A percentile compares a stretch with the other conserved stretches of the same genome.
phyloP scores from a whole-genome alignment of 352 stramenopile genomes.

The Pilasporangium apinafurcum region DNA sequence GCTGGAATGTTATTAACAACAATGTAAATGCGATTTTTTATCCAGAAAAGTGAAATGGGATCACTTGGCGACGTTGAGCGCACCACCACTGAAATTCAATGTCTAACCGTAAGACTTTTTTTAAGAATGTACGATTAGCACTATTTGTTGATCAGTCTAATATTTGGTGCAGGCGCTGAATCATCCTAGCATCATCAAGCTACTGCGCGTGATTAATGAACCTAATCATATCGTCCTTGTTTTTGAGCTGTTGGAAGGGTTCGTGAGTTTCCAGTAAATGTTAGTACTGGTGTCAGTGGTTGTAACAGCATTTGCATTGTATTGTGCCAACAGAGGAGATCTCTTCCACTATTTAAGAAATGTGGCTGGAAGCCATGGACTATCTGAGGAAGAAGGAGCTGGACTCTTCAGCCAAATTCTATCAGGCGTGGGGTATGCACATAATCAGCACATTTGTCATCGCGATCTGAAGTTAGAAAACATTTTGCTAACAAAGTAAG shows the following conservation, averaged over 20 bases:
- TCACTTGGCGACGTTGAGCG: conserved; percentile 83
- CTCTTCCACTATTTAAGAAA: conserved; percentile 82
- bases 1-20: not conserved
- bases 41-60: conserved; percentile 81
- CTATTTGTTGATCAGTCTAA: not conserved
- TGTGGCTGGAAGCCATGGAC: conserved; percentile 26
- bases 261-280: not conserved
- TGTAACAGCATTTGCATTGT: not conserved
- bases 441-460: conserved; percentile 89
- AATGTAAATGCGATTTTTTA: not conserved
- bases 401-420: conserved; percentile 74
- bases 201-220: conserved; percentile 82
- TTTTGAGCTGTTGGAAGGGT: conserved; percentile 84
- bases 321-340: conserved; percentile 50
- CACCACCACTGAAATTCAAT: conserved; percentile 86
- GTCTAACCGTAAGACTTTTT: conserved; percentile 40
- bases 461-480: conserved; percentile 88
- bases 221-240: conserved; percentile 82
- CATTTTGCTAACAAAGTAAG: conserved; percentile 74
- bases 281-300: not conserved
- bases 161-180: conserved; percentile 53
- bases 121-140: not conserved
- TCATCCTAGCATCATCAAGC: conserved; percentile 86
- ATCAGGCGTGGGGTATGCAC: conserved; percentile 71
- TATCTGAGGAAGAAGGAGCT: conserved; percentile 61